Evolutionary conservation across 176 grass and related monocot species (phyloP).

Genomic region (Eremochloa ophiuroides): DNA sequence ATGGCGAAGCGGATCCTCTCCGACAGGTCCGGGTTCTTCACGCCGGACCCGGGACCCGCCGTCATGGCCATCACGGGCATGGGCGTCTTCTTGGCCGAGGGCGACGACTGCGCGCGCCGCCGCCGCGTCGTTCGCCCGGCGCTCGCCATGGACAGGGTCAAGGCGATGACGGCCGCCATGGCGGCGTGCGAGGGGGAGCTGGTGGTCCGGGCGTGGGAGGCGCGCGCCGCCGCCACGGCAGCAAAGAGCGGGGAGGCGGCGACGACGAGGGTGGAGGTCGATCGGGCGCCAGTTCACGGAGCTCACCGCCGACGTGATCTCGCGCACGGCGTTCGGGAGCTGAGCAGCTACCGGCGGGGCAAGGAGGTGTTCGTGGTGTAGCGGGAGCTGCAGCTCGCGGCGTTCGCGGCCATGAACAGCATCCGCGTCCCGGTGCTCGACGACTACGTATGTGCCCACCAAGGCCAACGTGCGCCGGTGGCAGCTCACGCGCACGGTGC

Average conservation of each 20-base stretch:
- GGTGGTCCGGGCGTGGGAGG: slow-evolving; percentile 16
- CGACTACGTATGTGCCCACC: slow-evolving; percentile 20
- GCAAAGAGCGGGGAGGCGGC: too few species aligned
- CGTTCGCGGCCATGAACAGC: not conserved
- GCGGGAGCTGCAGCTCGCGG: slow-evolving; percentile 40
- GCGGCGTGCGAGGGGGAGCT: slow-evolving; percentile 26
- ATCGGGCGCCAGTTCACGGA: too few species aligned
- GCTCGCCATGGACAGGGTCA: slow-evolving; percentile 68
- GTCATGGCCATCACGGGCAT: slow-evolving; percentile 23
- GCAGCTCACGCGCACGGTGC: slow-evolving; percentile 28
- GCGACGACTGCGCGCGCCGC: slow-evolving; percentile 45
- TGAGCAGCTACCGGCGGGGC: too few species aligned
- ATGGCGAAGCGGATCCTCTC: slow-evolving; percentile 42
- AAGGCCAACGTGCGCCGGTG: slow-evolving; percentile 31
- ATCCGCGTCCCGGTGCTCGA: slow-evolving; percentile 16
- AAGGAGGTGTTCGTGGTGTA: slow-evolving; percentile 4
- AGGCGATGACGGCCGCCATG: slow-evolving; percentile 46
- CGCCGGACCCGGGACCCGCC: too few species aligned
- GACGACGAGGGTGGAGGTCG: too few species aligned
- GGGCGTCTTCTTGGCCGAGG: slow-evolving; percentile 28
- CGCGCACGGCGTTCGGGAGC: too few species aligned
- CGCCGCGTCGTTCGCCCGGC: slow-evolving; percentile 46
- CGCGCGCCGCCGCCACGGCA: too few species aligned
- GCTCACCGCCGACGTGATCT: too few species aligned
- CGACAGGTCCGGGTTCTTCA: slow-evolving; percentile 26